These are phyloP conservation scores for Pleurotus pulmonarius DNA, from an alignment of 768 basidiomycete species.

Conservation along the genomic window DNA sequence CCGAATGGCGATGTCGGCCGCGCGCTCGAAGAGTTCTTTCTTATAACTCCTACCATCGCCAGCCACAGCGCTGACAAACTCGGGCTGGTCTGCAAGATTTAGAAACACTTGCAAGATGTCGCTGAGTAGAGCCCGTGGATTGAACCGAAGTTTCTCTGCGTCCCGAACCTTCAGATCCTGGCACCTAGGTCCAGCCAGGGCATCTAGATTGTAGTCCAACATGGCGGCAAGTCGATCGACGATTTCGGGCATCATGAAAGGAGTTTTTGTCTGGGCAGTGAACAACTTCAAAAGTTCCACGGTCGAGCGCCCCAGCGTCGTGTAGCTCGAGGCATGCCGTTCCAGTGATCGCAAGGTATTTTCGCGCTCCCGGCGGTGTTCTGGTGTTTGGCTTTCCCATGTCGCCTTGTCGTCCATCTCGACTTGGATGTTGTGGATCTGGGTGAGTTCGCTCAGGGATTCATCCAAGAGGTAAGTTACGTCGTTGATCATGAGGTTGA, in stretches of 20 bases:
- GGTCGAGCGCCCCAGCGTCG: constrained; percentile 80
- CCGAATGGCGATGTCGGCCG: constrained; percentile 60
- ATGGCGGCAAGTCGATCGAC: constrained; percentile 94
- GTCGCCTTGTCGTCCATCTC: constrained; percentile 76
- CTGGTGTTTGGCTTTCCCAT: constrained; percentile 64
- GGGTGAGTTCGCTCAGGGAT: constrained; percentile 81
- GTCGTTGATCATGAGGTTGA: constrained; percentile 98
- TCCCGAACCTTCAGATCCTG: constrained; percentile 83
- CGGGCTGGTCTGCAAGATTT: constrained; percentile 76
- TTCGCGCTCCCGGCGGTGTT: constrained; percentile 84
- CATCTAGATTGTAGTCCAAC: constrained; percentile 91
- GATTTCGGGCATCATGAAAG: constrained; percentile 96
- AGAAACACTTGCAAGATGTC: constrained; percentile 90
- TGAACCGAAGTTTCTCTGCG: constrained; percentile 85
- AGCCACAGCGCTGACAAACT: constrained; percentile 85
- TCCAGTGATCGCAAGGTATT: constrained; percentile 75
- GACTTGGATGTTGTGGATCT: constrained; percentile 82
- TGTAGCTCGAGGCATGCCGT: constrained; percentile 81
- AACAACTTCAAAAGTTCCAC: constrained; percentile 90
- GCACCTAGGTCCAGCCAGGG: constrained; percentile 85
- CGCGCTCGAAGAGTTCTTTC: constrained; percentile 77
- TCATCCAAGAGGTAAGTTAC: constrained; percentile 98
- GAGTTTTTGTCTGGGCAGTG: constrained; percentile 85
- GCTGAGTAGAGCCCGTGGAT: constrained; percentile 74
- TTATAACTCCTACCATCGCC: constrained; percentile 92